Evolutionary conservation across 768 basidiomycete species (phyloP).

Genomic region (Leccinum imitatum): DNA sequence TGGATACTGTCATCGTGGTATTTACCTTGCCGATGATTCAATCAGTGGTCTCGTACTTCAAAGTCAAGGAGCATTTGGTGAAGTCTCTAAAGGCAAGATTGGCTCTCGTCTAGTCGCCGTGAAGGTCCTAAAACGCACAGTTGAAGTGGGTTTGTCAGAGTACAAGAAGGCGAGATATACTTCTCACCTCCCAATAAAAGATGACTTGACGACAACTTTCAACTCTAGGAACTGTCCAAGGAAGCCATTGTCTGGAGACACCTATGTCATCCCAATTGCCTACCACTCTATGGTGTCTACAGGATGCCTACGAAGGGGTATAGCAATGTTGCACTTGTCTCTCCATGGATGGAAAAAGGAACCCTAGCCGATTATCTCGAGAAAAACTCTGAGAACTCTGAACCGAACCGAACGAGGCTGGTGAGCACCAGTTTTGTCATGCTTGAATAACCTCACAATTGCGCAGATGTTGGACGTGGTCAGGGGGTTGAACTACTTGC

Average conservation of each 20-base stretch:
- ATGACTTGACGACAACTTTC: background rate
- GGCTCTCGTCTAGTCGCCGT: conserved; percentile 30
- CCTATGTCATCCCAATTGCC: conserved; percentile 35
- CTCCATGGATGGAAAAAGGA: conserved; percentile 41
- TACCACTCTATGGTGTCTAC: conserved; percentile 37
- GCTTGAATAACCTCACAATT: background rate
- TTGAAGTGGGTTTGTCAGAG: background rate
- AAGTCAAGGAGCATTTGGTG: conserved; percentile 22
- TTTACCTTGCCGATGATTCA: conserved; percentile 8
- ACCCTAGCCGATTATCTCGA: conserved; percentile 33
- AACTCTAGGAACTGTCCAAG: conserved; percentile 23
- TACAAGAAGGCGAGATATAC: conserved; percentile 20
- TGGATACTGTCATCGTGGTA: conserved; percentile 19
- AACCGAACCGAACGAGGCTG: conserved; percentile 28
- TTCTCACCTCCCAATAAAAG: background rate
- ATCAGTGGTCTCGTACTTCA: conserved; percentile 9
- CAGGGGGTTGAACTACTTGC: conserved; percentile 42
- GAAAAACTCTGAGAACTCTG: conserved; percentile 20
- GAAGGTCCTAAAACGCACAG: conserved; percentile 15
- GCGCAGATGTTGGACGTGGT: conserved; percentile 43
- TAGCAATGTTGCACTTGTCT: conserved; percentile 30
- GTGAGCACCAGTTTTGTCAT: conserved; percentile 25
- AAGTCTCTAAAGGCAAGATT: conserved; percentile 20
- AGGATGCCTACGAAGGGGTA: conserved; percentile 15
- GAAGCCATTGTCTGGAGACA: conserved; percentile 38